Base-by-base conservation (phyloP, 768 basidiomycete species). In the Suillus subluteus region DNA sequence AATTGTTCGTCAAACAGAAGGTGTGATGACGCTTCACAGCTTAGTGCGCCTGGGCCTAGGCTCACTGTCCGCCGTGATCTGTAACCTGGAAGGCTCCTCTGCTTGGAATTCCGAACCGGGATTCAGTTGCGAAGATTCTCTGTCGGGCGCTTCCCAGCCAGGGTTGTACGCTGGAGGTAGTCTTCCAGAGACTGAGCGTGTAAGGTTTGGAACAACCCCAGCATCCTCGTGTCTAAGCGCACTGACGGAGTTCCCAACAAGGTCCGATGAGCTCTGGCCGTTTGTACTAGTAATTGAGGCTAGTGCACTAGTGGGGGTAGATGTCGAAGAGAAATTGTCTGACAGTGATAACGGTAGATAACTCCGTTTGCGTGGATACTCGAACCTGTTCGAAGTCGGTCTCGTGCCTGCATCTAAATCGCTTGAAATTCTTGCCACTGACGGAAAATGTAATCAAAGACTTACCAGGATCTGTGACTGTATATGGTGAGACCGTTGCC, bases 81-180 rank as follows among this genome's bases (percentile, higher is more conserved):
- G n/a, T 15, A 15, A 58, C 35, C 35, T 35, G 35, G 56, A 21
- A 58, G 35, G 23, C 56, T 35, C 55, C 21, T 12, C 35, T 23
- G 35, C 21, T 38, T 58, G 37, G 6, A 13, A 38, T 58, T 23
- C n/a, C 23, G 37, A 23, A 58, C 21, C n/a, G 3, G 56, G 3
- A 30, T 23, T 58, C 35, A 6, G 56, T 23, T 2, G 37, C 35
- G 37, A 64, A 30, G 63, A n/a, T 18, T 13, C 21, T 8, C 32
- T 5, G 8, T 21, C 23, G 6, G 12, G n/a, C 4, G 21, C 40
- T 55, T 64, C 43, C 66, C 66, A 66, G 8, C 41, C 40, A 7
- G 62, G 62, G 46, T 66, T 11, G 43, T 66, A 66, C 18, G 66
- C 66, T 32, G 66, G 66, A 9, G 66, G 66, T 35, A 66, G 55